phyloP scores from a whole-genome alignment of 345 rosid genomes.

The Anacardium occidentale region DNA sequence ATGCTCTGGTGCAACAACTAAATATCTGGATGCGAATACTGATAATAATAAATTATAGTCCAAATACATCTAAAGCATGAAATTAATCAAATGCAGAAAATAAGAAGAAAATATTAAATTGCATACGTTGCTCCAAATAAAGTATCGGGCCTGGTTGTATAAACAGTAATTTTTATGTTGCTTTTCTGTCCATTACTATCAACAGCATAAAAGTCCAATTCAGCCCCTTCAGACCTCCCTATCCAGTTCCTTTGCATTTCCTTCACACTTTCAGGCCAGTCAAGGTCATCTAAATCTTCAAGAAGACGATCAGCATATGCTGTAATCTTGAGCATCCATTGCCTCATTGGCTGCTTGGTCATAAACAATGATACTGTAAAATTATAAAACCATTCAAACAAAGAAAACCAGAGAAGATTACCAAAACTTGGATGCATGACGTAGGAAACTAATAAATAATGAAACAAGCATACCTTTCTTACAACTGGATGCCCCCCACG shows the following conservation, averaged over 20 bases:
- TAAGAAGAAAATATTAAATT: constrained; percentile 14
- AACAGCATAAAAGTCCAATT: constrained; percentile 60
- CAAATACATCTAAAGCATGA: neutral
- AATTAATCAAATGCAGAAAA: constrained; percentile 6
- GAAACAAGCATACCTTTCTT: constrained; percentile 65
- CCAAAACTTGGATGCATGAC: constrained; percentile 8
- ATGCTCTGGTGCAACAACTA: constrained; percentile 96
- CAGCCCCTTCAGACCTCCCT: constrained; percentile 92
- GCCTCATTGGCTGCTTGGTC: constrained; percentile 99
- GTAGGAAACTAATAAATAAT: constrained; percentile 1
- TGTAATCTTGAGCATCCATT: constrained; percentile 97
- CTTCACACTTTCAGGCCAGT: constrained; percentile 92
- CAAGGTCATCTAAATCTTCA: constrained; percentile 84
- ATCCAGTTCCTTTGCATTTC: constrained; percentile 98
- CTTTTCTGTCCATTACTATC: constrained; percentile 52
- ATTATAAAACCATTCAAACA: constrained; percentile 63
- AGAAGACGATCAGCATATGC: constrained; percentile 92
- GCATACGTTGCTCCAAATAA: constrained; percentile 90
- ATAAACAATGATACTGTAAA: constrained; percentile 95
- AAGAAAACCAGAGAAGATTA: constrained; percentile 31
- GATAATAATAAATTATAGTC: constrained; percentile 22
- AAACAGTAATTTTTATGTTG: constrained; percentile 57
- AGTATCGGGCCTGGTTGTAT: constrained; percentile 89
- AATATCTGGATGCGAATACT: constrained; percentile 51
- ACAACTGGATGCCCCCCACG: constrained; percentile 95